These are phyloP conservation scores for Obelidium mucronatum DNA, from an alignment of 192 early-diverging fungal genomes.

Conservation along the genomic window DNA sequence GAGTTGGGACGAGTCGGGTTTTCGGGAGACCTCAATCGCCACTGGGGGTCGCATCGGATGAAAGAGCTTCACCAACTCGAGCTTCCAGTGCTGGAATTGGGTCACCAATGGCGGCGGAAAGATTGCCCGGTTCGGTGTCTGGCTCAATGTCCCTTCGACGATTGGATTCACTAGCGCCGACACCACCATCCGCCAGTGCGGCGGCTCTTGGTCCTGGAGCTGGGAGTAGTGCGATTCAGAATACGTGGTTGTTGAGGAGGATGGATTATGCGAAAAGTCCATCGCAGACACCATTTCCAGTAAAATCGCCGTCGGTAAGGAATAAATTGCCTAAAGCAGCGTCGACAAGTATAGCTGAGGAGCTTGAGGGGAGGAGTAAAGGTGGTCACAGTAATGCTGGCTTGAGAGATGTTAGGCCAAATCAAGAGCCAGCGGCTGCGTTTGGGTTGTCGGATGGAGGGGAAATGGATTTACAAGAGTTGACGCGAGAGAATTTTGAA, in stretches of 20 bases:
- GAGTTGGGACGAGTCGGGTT: too few species aligned
- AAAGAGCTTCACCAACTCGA: too few species aligned
- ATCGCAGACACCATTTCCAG: constrained; percentile 5
- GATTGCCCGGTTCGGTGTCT: too few species aligned
- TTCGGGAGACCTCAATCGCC: too few species aligned
- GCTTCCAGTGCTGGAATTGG: too few species aligned
- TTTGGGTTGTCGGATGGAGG: not conserved
- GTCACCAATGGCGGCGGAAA: too few species aligned
- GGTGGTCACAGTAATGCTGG: too few species aligned
- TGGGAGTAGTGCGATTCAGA: not conserved
- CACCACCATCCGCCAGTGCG: not conserved
- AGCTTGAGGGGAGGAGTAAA: too few species aligned
- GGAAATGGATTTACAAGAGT: constrained; percentile 21
- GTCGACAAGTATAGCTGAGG: not conserved
- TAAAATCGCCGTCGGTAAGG: constrained; percentile 17
- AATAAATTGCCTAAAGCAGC: not conserved
- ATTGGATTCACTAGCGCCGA: not conserved
- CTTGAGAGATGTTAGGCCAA: not conserved
- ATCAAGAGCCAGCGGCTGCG: not conserved
- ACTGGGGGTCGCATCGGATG: too few species aligned
- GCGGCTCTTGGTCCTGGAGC: not conserved
- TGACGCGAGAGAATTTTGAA: not conserved
- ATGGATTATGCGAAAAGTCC: constrained; percentile 15
- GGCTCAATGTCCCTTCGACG: too few species aligned
- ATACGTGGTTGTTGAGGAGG: constrained; percentile 22